Evolutionary conservation across 305 asterid species (phyloP).

Genomic region (Stenogyne calaminthoides): DNA sequence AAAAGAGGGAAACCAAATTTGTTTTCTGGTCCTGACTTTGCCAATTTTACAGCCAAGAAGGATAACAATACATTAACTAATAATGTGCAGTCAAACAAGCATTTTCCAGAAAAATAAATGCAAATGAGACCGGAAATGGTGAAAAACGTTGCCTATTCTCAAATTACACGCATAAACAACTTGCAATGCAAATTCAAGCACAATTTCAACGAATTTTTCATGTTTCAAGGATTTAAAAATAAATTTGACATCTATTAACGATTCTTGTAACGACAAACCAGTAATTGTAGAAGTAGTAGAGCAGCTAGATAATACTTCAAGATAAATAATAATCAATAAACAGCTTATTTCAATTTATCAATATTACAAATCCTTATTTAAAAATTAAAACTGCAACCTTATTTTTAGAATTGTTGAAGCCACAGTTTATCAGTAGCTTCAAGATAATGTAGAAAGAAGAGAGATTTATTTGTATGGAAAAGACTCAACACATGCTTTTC

Average conservation of each 20-base stretch:
- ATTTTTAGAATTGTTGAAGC: conserved; percentile 11
- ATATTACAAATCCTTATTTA: neutral
- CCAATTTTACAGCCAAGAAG: neutral
- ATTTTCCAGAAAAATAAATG: neutral
- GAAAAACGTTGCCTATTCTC: neutral
- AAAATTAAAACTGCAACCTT: neutral
- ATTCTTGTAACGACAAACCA: neutral
- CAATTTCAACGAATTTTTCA: neutral
- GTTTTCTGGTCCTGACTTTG: neutral
- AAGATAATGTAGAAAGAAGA: neutral
- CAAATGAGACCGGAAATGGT: neutral
- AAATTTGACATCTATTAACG: neutral
- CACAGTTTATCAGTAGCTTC: conserved; percentile 6
- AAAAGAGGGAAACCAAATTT: neutral
- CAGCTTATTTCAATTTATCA: neutral
- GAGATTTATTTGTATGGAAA: neutral
- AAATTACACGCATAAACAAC: neutral
- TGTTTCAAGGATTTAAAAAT: neutral
- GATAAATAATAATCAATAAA: conserved; percentile 13
- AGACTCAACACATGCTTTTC: neutral
- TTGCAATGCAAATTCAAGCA: neutral
- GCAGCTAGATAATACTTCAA: neutral
- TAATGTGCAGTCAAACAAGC: neutral
- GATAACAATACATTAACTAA: neutral
- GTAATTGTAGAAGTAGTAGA: neutral